Evolutionary conservation across 768 basidiomycete genomes (phyloP).

Genomic region (Tricholoma saponaceum): DNA sequence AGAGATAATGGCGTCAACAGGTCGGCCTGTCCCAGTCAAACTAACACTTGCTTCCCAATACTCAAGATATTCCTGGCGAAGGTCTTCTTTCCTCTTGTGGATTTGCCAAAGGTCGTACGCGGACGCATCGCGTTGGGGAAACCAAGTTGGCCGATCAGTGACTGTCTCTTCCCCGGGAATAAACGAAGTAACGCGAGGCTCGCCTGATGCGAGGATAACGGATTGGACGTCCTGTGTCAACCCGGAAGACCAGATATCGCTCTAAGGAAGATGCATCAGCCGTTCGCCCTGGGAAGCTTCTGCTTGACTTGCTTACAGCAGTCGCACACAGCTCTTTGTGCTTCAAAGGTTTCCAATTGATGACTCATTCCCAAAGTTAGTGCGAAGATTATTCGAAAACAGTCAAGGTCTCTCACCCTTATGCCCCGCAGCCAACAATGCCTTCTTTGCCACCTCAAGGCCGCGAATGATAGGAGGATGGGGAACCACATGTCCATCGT

Average conservation of each 20-base stretch:
- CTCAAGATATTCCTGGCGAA: conserved; percentile 56
- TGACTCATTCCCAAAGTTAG: conserved; percentile 35
- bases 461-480: conserved; percentile 64
- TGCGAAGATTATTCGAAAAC: not conserved
- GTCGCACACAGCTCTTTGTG: conserved; percentile 42
- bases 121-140: conserved; percentile 1
- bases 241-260: conserved; percentile 42
- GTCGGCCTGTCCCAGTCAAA: conserved; percentile 61
- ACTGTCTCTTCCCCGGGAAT: conserved; percentile 21
- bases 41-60: conserved; percentile 54
- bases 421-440: conserved; percentile 60
- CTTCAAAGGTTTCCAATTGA: conserved; percentile 62
- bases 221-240: conserved; percentile 41
- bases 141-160: not conserved
- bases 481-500: conserved; percentile 57
- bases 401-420: conserved; percentile 38
- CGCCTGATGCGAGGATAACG: conserved; percentile 37
- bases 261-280: conserved; percentile 18
- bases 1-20: conserved; percentile 71
- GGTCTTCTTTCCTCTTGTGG: conserved; percentile 44
- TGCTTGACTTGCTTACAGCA: conserved; percentile 29
- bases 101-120: conserved; percentile 69
- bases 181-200: conserved; percentile 55
- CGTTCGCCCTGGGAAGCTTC: no score
- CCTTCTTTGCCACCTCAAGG: conserved; percentile 49